Base-by-base conservation (phyloP, 768 basidiomycete genomes). In the Leccinum uliginosum region DNA sequence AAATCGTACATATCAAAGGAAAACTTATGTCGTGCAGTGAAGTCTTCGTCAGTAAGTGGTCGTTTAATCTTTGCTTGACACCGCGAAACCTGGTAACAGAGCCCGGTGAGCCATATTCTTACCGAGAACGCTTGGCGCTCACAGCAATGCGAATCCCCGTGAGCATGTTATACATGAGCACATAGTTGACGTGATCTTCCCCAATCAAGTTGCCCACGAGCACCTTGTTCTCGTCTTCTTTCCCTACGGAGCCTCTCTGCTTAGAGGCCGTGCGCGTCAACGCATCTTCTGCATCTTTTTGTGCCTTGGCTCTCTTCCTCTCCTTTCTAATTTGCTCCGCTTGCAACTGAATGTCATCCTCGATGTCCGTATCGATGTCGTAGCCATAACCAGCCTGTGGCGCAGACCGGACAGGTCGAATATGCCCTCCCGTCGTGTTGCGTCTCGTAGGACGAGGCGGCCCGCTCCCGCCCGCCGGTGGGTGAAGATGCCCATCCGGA, bases 91-190 rank as follows among this genome's bases (percentile, higher is more conserved):
- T 93, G 67, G 19, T 21, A 24, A 57, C 19, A 43, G 11, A 17
- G 24, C n/a, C 4, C 3, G 35, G 51, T 71, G 52, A 59, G 57
- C 17, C 27, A 43, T 14, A 12, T 35, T 5, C 11, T 32, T 29
- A 23, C 21, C 35, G 9, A 43, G 24, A 34, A 1, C 3, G 23
- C 6, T 14, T 2, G 17, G 23, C 12, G 79, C 89, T 68, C 65
- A 93, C 95, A 27, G 87, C 95, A 63, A 94, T 93, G 43, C 97
- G 84, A 59, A 99, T 99, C 5, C 97, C 97, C 4, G 97, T 99
- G 66, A 99, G 80, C 97, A 99, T 99, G 77, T 99, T 98, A 77
- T 98, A 99, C 97, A 98, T 98, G 67, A 99, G 76, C 57, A 98
- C 91, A 64, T 98, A 99, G 76, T 99, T 99, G 72, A 89, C 95